phyloP scores from a whole-genome alignment of 2,329 filamentous ascomycete genomes.

The Fusarium sp. region DNA sequence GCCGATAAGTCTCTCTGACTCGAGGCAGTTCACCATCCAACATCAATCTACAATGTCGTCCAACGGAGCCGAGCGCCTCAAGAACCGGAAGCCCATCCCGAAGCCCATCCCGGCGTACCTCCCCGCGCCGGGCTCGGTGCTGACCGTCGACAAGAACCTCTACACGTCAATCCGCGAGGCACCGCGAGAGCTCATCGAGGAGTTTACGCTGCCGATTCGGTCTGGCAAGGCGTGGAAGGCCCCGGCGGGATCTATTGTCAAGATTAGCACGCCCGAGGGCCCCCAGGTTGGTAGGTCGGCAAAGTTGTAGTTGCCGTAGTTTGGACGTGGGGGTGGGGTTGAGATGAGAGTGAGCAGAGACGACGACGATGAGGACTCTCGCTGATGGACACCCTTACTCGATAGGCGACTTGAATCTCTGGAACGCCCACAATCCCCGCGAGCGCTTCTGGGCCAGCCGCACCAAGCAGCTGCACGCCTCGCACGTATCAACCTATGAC shows the following conservation, averaged over 20 bases:
- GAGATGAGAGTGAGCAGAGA: conserved; percentile 1
- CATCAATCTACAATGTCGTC: conserved; percentile 35
- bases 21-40: background rate
- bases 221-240: conserved; percentile 83
- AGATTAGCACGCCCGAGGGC: conserved; percentile 82
- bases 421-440: conserved; percentile 82
- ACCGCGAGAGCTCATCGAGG: conserved; percentile 58
- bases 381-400: conserved; percentile 13
- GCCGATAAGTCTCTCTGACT: background rate
- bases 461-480: conserved; percentile 83
- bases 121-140: conserved; percentile 59
- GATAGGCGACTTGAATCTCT: conserved; percentile 83
- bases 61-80: conserved; percentile 56
- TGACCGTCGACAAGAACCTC: conserved; percentile 60
- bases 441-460: conserved; percentile 88
- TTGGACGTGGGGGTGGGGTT: background rate
- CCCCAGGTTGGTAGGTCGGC: conserved; percentile 75
- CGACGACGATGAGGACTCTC: background rate
- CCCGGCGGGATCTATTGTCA: conserved; percentile 76
- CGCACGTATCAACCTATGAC: conserved; percentile 80
- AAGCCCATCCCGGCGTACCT: conserved; percentile 67
- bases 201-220: conserved; percentile 79
- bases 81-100: conserved; percentile 61
- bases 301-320: background rate
- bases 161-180: conserved; percentile 75